phyloP scores from a whole-genome alignment of 1,139 yeast genomes.

The Suhomyces kunorum region DNA sequence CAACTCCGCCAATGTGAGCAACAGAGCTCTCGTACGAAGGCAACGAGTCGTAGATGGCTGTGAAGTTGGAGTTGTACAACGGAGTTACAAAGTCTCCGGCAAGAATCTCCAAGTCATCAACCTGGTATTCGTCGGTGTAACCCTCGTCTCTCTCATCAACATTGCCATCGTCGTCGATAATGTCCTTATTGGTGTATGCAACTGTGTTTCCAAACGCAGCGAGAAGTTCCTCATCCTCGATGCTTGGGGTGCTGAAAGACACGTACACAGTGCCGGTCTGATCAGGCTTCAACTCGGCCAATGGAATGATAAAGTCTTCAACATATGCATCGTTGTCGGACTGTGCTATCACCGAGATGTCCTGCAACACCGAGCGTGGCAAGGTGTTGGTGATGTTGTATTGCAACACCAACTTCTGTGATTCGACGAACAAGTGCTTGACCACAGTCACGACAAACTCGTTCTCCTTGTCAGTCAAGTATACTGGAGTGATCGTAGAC shows the following conservation, averaged over 20 bases:
- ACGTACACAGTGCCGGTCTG: constrained; percentile 77
- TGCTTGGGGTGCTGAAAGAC: constrained; percentile 61
- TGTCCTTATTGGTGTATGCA: constrained; percentile 76
- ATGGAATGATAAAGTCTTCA: constrained; percentile 76
- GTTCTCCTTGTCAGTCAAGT: constrained; percentile 88
- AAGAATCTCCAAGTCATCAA: constrained; percentile 72
- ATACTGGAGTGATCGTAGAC: constrained; percentile 59
- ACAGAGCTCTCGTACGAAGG: constrained; percentile 38
- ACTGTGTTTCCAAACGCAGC: constrained; percentile 69
- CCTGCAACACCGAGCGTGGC: constrained; percentile 72
- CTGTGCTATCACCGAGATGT: constrained; percentile 73
- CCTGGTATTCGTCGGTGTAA: constrained; percentile 89
- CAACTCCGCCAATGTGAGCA: constrained; percentile 37
- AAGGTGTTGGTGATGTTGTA: constrained; percentile 84
- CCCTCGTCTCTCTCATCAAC: constrained; percentile 75
- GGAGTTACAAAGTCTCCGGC: constrained; percentile 87
- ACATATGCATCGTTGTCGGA: constrained; percentile 59
- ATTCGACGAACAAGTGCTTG: constrained; percentile 71
- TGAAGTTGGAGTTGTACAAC: constrained; percentile 76
- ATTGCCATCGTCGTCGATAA: constrained; percentile 74
- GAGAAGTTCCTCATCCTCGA: constrained; percentile 42
- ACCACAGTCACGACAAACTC: constrained; percentile 87
- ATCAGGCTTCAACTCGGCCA: constrained; percentile 71
- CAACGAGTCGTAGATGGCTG: constrained; percentile 73
- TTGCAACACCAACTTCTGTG: constrained; percentile 78